Percentiles rank a stretch among this genome's conserved stretches.
These are phyloP conservation scores for Fusarium guadeloupense DNA, from an alignment of 2,329 filamentous ascomycete genomes.

Conservation along the genomic window DNA sequence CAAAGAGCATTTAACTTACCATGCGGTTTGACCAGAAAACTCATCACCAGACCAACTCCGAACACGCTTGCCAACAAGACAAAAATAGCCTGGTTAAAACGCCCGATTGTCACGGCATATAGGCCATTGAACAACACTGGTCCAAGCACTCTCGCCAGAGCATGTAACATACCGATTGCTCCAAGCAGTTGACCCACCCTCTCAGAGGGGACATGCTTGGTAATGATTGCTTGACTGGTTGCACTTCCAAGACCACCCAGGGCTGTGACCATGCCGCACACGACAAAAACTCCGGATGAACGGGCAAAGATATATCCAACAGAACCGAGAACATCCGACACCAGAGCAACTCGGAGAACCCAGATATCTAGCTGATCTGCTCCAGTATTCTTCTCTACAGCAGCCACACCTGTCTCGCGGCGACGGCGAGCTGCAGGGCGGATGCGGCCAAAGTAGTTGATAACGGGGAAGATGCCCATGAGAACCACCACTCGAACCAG, in stretches of 20 bases:
- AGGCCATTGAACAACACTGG: slow-evolving; percentile 87
- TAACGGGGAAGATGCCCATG: slow-evolving; percentile 75
- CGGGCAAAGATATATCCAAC: slow-evolving; percentile 76
- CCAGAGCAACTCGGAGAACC: slow-evolving; percentile 77
- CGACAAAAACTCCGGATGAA: slow-evolving; percentile 70
- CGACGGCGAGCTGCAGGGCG: slow-evolving; percentile 57
- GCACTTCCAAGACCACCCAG: slow-evolving; percentile 87
- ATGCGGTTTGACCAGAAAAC: slow-evolving; percentile 76
- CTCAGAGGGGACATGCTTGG: slow-evolving; percentile 88
- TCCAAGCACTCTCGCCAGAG: slow-evolving; percentile 78
- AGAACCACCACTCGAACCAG: slow-evolving; percentile 79
- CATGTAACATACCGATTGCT: slow-evolving; percentile 85
- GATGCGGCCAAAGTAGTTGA: slow-evolving; percentile 78
- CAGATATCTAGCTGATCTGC: slow-evolving; percentile 81
- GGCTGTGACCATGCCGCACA: slow-evolving; percentile 76
- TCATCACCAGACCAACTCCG: slow-evolving; percentile 69
- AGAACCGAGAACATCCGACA: slow-evolving; percentile 80
- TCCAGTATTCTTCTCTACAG: slow-evolving; percentile 67
- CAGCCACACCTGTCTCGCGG: slow-evolving; percentile 49
- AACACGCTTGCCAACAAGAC: slow-evolving; percentile 76
- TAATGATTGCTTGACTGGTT: slow-evolving; percentile 83
- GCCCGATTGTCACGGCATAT: slow-evolving; percentile 82
- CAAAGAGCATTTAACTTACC: slow-evolving; percentile 64
- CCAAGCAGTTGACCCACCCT: slow-evolving; percentile 88
- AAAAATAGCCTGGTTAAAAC: slow-evolving; percentile 84